Conservation (phyloP, 1,284 basidiomycete genomes). For the Butyriboletus appendiculatus region DNA sequence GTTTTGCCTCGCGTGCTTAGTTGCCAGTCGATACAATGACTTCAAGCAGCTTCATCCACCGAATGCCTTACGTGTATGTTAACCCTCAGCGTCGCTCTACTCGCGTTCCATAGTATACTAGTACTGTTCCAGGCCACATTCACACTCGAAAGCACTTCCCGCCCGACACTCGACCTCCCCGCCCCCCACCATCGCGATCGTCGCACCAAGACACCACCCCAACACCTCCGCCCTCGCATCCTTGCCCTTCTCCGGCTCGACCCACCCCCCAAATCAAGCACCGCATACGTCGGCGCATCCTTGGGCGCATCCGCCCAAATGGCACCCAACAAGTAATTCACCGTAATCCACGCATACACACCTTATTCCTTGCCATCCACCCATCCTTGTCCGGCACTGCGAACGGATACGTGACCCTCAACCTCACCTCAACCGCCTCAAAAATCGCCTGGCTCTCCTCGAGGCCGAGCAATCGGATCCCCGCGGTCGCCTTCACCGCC, state of each 20-base stretch:
- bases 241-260: constrained; percentile 79
- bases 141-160: constrained; percentile 15
- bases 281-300: constrained; percentile 74
- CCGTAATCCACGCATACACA: constrained; percentile 98
- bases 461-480: constrained; percentile 76
- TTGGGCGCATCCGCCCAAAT: constrained; percentile 59
- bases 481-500: constrained; percentile 95
- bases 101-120: too few species aligned
- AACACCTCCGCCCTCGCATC: constrained; percentile 54
- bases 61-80: too few species aligned
- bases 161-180: constrained; percentile 54
- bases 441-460: constrained; percentile 76
- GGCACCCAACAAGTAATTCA: constrained; percentile 87
- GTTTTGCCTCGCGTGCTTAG: too few species aligned
- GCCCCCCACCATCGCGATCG: constrained; percentile 72
- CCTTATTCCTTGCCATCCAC: constrained; percentile 97
- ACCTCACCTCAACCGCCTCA: constrained; percentile 66
- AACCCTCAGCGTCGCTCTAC: too few species aligned
- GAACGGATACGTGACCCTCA: constrained; percentile 78
- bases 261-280: constrained; percentile 95
- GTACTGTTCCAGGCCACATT: too few species aligned
- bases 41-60: too few species aligned
- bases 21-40: too few species aligned
- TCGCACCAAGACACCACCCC: constrained; percentile 92
- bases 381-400: constrained; percentile 59